phyloP scores from a whole-genome alignment of 257 asterid genomes.

The Gynochthodes officinalis region DNA sequence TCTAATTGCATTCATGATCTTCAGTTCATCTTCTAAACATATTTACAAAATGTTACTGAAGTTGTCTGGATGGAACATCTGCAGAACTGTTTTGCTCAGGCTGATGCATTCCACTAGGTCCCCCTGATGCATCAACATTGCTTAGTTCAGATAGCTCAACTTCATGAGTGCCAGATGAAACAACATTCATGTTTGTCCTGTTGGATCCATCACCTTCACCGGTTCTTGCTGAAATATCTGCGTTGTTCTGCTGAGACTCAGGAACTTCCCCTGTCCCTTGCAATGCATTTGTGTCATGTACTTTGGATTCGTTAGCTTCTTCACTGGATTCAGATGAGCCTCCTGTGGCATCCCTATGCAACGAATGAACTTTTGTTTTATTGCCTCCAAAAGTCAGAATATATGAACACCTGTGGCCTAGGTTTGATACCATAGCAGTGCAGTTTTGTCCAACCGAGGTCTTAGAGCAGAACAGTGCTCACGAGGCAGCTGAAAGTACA shows the following conservation, averaged over 20 bases:
- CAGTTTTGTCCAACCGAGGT: constrained; percentile 27
- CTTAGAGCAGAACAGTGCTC: constrained; percentile 39
- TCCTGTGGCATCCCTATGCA: background rate
- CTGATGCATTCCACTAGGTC: background rate
- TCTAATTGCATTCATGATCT: background rate
- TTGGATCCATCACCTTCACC: constrained; percentile 12
- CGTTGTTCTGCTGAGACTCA: background rate
- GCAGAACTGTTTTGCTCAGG: background rate
- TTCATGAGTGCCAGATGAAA: constrained; percentile 2
- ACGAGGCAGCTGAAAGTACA: constrained; percentile 35
- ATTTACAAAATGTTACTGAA: background rate
- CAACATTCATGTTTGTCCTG: background rate
- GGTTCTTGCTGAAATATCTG: background rate
- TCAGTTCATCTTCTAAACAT: background rate
- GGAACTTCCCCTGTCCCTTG: background rate
- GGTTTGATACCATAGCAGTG: background rate
- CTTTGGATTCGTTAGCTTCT: background rate
- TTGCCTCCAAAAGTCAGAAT: background rate
- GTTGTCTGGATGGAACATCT: background rate
- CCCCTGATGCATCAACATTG: background rate
- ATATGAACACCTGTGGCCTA: background rate
- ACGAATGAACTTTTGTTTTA: background rate
- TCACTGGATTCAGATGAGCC: constrained; percentile 9
- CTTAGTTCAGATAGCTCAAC: background rate
- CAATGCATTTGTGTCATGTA: background rate